Percentiles rank a stretch among this genome's conserved stretches.
phyloP scores from a whole-genome alignment of 192 early-diverging fungal species.

The Backusella macrospora region DNA sequence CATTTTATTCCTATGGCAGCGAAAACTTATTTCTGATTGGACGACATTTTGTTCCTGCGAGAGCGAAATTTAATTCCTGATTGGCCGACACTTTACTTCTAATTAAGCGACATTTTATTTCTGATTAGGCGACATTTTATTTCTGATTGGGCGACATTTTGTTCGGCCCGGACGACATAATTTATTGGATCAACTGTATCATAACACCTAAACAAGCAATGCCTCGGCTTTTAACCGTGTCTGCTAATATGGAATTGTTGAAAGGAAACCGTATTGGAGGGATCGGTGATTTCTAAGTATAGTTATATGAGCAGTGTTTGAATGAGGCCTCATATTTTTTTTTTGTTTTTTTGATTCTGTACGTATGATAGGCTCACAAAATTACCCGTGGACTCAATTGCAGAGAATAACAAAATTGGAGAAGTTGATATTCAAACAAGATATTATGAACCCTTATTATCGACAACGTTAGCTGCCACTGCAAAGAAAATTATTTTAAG shows the following conservation, averaged over 20 bases:
- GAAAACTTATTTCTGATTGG: too few species aligned
- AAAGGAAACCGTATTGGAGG: constrained; percentile 14
- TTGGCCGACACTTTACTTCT: too few species aligned
- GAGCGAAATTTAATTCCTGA: too few species aligned
- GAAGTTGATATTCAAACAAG: constrained; percentile 4
- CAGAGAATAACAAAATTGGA: not conserved
- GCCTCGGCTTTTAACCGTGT: not conserved
- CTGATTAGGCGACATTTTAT: too few species aligned
- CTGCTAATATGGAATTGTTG: not conserved
- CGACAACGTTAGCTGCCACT: not conserved
- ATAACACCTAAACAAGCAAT: constrained; percentile 16
- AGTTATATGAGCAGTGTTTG: constrained; percentile 17
- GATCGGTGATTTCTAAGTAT: constrained; percentile 12
- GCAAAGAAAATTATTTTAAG: constrained; percentile 9
- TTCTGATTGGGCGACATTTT: too few species aligned
- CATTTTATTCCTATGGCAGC: too few species aligned
- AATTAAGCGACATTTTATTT: too few species aligned
- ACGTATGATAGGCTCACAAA: constrained; percentile 15
- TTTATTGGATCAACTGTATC: too few species aligned
- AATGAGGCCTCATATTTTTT: not conserved
- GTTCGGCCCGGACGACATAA: too few species aligned
- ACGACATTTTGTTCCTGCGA: too few species aligned
- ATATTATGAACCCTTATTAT: constrained; percentile 9
- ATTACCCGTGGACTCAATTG: not conserved
- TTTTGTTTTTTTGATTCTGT: constrained; percentile 6